These are phyloP conservation scores for Linum tenue DNA, from an alignment of 345 rosid genomes.

Conservation along the genomic window DNA sequence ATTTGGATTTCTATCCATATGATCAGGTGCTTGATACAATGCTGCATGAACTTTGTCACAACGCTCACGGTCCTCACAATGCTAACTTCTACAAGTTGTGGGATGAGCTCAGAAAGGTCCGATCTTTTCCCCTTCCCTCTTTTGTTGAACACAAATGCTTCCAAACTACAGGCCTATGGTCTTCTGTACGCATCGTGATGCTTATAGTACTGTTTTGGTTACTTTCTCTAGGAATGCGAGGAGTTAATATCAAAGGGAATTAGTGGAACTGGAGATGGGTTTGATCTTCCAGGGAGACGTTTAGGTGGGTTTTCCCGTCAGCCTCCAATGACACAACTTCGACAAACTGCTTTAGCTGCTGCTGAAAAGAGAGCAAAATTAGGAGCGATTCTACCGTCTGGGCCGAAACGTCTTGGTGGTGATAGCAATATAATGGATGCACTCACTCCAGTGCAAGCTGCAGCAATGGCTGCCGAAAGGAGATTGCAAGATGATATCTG, in stretches of 20 bases:
- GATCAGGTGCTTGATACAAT: constrained; percentile 76
- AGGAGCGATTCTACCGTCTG: constrained; percentile 56
- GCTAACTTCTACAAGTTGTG: constrained; percentile 82
- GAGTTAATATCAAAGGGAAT: constrained; percentile 67
- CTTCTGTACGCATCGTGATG: neutral
- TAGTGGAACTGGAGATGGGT: constrained; percentile 57
- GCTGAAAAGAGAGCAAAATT: constrained; percentile 64
- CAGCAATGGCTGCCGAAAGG: constrained; percentile 97
- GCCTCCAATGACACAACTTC: constrained; percentile 56
- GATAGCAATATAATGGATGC: constrained; percentile 63
- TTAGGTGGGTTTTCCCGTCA: constrained; percentile 74
- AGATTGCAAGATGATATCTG: constrained; percentile 73
- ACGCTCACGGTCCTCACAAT: constrained; percentile 73
- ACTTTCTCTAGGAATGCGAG: constrained; percentile 65
- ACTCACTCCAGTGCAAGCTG: constrained; percentile 85
- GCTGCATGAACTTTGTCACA: constrained; percentile 97
- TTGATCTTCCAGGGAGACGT: constrained; percentile 69
- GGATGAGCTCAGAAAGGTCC: constrained; percentile 85
- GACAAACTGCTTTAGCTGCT: constrained; percentile 47
- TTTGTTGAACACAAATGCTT: neutral
- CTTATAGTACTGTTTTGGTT: constrained; percentile 4
- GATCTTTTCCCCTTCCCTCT: neutral
- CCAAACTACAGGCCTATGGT: neutral
- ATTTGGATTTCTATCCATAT: constrained; percentile 52
- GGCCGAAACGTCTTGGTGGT: constrained; percentile 79